Conservation (phyloP, 768 basidiomycete species). For the Dentipellis sp. region DNA sequence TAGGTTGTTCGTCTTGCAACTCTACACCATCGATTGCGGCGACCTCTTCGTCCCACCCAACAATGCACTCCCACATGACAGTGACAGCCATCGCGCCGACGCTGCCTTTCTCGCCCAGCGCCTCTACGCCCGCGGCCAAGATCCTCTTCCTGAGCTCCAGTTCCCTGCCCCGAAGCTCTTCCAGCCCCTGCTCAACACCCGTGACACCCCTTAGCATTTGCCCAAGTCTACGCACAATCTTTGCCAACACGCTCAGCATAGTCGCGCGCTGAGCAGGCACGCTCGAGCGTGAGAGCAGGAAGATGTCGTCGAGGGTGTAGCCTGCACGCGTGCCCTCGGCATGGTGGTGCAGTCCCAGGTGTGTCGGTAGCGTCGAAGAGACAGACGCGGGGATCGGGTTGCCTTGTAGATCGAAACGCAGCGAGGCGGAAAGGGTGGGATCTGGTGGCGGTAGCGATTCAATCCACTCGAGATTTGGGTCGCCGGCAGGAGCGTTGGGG, state of each 20-base stretch:
- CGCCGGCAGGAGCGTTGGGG: slow-evolving; percentile 54
- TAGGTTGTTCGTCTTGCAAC: slow-evolving; percentile 19
- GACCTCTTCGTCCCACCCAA: slow-evolving; percentile 45
- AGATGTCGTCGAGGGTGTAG: slow-evolving; percentile 82
- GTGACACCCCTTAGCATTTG: slow-evolving; percentile 19
- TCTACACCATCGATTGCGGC: slow-evolving; percentile 36
- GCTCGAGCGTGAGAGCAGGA: slow-evolving; percentile 70
- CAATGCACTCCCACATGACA: slow-evolving; percentile 65
- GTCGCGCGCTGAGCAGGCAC: slow-evolving; percentile 76
- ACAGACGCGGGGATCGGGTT: slow-evolving; percentile 48
- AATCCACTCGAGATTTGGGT: slow-evolving; percentile 82
- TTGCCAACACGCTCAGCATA: slow-evolving; percentile 67
- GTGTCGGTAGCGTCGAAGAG: slow-evolving; percentile 58
- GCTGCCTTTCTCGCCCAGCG: slow-evolving; percentile 54
- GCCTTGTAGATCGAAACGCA: slow-evolving; percentile 68
- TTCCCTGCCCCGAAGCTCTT: slow-evolving; percentile 27
- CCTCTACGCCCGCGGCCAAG: slow-evolving; percentile 57
- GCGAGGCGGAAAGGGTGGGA: slow-evolving; percentile 20
- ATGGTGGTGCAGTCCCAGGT: slow-evolving; percentile 88
- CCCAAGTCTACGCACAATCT: slow-evolving; percentile 35
- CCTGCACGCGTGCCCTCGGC: slow-evolving; percentile 74
- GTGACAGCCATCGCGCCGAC: slow-evolving; percentile 63
- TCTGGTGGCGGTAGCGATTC: slow-evolving; percentile 23
- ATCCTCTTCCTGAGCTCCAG: slow-evolving; percentile 47
- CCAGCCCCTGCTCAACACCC: slow-evolving; percentile 22